Conservation (phyloP, 176 grass and related monocot genomes). For the Triticum aestivum region IWGSC_CS_RefSeq_v2.1 NC_057805.1:512804549-512805048, state of each 20-base stretch:
- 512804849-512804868: background rate
- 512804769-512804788: background rate
- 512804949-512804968: background rate
- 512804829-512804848: background rate
- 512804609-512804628: background rate
- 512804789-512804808: background rate
- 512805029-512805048: background rate
- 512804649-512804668: background rate
- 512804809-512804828: background rate
- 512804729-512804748: background rate
- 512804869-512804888: background rate
- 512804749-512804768: background rate
- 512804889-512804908: background rate
- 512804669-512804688: background rate
- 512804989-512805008: background rate
- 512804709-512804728: background rate
- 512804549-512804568: background rate
- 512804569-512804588: background rate
- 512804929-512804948: conserved; percentile 13
- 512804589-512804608: background rate
- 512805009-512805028: background rate
- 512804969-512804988: background rate
- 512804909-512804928: conserved; percentile 4
- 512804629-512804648: background rate
- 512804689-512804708: background rate